These are phyloP conservation scores for Tetrapisispora pingtungensis DNA, from an alignment of 805 yeast genomes.

Conservation along the genomic window DNA sequence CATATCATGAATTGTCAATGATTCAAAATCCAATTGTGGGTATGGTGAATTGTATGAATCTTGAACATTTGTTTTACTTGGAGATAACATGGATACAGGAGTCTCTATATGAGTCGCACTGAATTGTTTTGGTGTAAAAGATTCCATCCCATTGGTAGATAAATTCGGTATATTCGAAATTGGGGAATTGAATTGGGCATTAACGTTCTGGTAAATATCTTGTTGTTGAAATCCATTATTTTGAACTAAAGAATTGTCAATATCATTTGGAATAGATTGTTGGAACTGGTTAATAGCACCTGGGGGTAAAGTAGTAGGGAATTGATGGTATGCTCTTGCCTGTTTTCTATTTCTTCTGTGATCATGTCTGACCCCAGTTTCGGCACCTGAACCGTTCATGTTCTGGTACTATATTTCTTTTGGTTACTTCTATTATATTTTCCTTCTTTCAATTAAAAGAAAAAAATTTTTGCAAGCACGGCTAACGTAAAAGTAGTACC, in stretches of 20 bases:
- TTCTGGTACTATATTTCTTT: no score
- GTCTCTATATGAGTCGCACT: conserved; percentile 7
- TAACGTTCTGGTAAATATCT: not conserved
- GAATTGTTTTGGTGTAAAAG: conserved; percentile 9
- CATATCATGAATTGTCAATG: conserved; percentile 8
- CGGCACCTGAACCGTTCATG: conserved; percentile 11
- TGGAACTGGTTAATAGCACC: conserved; percentile 1
- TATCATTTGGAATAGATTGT: not conserved
- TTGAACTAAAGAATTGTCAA: not conserved
- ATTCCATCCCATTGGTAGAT: not conserved
- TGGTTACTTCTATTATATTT: not conserved
- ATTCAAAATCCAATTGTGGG: conserved; percentile 1
- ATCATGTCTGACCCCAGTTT: conserved; percentile 11
- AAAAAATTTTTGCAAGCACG: no score
- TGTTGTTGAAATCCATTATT: not conserved
- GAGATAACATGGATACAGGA: conserved; percentile 5
- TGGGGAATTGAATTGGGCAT: not conserved
- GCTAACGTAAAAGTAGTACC: no score
- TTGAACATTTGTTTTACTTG: not conserved
- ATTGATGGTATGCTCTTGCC: conserved; percentile 22
- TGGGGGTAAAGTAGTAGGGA: conserved; percentile 4
- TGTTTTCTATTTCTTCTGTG: conserved; percentile 22
- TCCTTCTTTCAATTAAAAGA: no score
- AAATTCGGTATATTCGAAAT: not conserved
- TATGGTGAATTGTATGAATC: conserved; percentile 3